A percentile compares a stretch with the other conserved stretches of the same genome.
phyloP scores from a whole-genome alignment of 2,329 filamentous ascomycete species.

The Hypoxylon sp. region DNA sequence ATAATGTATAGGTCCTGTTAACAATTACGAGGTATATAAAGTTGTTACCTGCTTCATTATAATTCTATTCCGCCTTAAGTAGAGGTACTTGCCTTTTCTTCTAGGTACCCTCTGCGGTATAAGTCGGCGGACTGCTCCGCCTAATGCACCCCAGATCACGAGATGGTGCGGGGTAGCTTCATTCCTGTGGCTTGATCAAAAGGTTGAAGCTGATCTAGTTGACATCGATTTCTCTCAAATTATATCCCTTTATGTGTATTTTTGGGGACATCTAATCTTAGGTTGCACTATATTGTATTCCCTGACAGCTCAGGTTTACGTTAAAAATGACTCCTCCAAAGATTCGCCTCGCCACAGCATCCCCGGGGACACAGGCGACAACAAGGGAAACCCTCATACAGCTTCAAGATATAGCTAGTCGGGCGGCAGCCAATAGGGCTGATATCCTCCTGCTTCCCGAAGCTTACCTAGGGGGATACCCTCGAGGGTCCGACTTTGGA shows the following conservation, averaged over 20 bases:
- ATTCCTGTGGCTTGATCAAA: background rate
- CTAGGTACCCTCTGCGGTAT: background rate
- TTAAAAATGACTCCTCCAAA: constrained; percentile 35
- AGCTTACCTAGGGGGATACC: constrained; percentile 93
- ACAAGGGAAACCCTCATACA: constrained; percentile 74
- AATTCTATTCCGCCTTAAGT: background rate
- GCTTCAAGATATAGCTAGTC: constrained; percentile 73
- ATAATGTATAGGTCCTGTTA: background rate
- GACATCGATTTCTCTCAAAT: background rate
- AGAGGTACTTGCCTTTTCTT: background rate
- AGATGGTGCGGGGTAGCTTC: constrained; percentile 32
- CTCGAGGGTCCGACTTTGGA: constrained; percentile 84
- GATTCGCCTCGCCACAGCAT: constrained; percentile 70
- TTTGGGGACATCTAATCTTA: background rate
- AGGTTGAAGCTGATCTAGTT: constrained; percentile 1
- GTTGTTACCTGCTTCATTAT: no score
- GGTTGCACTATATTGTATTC: background rate
- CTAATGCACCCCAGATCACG: constrained; percentile 42
- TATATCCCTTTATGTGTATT: background rate
- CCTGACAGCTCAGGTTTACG: background rate
- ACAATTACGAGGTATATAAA: no score
- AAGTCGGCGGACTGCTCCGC: background rate
- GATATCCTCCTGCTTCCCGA: constrained; percentile 91
- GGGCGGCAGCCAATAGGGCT: constrained; percentile 69
- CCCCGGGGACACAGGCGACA: constrained; percentile 66